Base-by-base conservation (phyloP, 106 monocot genomes). In the Agapanthus africanus region DNA sequence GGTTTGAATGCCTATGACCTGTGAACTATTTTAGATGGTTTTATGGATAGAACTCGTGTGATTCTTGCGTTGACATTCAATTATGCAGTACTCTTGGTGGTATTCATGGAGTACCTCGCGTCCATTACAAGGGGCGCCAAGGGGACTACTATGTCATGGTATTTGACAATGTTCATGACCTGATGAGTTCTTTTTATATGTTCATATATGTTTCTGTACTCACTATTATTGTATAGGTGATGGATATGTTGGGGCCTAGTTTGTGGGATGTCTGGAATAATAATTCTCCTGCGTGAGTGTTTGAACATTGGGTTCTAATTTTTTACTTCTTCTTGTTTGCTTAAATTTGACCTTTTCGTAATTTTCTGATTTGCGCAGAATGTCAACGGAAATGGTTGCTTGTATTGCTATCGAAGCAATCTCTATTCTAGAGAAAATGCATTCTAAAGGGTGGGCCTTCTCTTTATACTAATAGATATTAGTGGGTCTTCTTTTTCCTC, bases 131-230 rank as follows among this genome's bases (percentile, higher is more conserved):
- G 67, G 95, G 95, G 19, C 85, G 91, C 73, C 88, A 91, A 76
- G 91, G 88, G 40, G 95, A 91, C 42, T 91, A 86, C 66, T 95
- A 91, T 79, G 69, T 95, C 71, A 91, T 95, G 91, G 95, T 91
- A 84, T 85, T 49, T 42, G 28, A 40, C 19, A 66, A 57, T 31
- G 4, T 40, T 25, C 16, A 50, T 34, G 54, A n/a, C n/a, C 28
- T 51, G 57, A 54, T 33, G 18, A 0, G 22, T 19, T 57, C 42
- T 57, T 56, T 41, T 0, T 71, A 37, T 57, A 40, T 59, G 10
- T 60, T 73, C 61, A 27, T 7, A 7, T 16, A 34, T 54, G 22
- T 62, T 50, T 52, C 26, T 30, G 11, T 57, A 65, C 7, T 71
- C 38, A 54, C 47, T 3, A 46, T 56, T 40, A 50, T n/a, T 72